Evolutionary conservation across 345 rosid species (phyloP).

Genomic region (Arabidopsis thaliana): TAIR10.1 NC_003074.8:20249501-20250000

Average conservation of each 20-base stretch:
- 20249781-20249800: conserved; percentile 81
- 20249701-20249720: conserved; percentile 56
- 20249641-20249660: conserved; percentile 85
- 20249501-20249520: conserved; percentile 59
- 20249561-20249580: conserved; percentile 89
- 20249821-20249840: conserved; percentile 67
- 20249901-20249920: conserved; percentile 74
- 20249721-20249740: conserved; percentile 72
- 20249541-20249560: conserved; percentile 94
- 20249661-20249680: conserved; percentile 91
- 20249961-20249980: conserved; percentile 89
- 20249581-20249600: conserved; percentile 89
- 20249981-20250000: conserved; percentile 82
- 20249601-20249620: conserved; percentile 90
- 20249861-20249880: conserved; percentile 72
- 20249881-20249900: conserved; percentile 64
- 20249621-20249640: conserved; percentile 80
- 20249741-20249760: conserved; percentile 75
- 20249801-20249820: conserved; percentile 88
- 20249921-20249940: conserved; percentile 79
- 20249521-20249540: conserved; percentile 74
- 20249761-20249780: conserved; percentile 77
- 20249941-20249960: conserved; percentile 83
- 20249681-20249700: conserved; percentile 63
- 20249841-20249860: conserved; percentile 85